These are phyloP conservation scores for Malus sylvestris DNA, from an alignment of 306 rosid species.

Conservation along the genomic window DNA sequence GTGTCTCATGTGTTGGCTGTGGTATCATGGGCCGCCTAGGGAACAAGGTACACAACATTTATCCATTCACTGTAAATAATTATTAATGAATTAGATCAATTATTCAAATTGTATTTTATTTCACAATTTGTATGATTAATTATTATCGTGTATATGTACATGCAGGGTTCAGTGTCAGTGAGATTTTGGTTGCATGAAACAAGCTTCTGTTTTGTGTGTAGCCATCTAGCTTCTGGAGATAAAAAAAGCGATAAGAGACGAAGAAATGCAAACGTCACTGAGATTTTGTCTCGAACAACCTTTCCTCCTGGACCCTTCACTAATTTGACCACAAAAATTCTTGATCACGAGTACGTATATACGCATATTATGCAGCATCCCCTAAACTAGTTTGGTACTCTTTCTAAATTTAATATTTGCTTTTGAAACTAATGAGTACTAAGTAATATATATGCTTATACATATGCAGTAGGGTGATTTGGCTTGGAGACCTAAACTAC, in stretches of 20 bases:
- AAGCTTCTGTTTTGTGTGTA: constrained; percentile 60
- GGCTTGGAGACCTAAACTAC: constrained; percentile 66
- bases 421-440: not conserved
- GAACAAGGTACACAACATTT: constrained; percentile 41
- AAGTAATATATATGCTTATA: not conserved
- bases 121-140: not conserved
- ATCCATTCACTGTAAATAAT: not conserved
- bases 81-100: not conserved
- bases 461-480: constrained; percentile 42
- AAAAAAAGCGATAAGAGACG: constrained; percentile 41
- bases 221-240: constrained; percentile 67
- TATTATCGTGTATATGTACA: not conserved
- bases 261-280: constrained; percentile 50
- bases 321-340: constrained; percentile 30
- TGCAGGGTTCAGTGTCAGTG: constrained; percentile 63
- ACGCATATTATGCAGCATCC: not conserved
- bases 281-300: constrained; percentile 42
- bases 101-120: not conserved
- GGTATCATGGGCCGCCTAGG: constrained; percentile 61
- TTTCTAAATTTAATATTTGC: not conserved
- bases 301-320: constrained; percentile 39
- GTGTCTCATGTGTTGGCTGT: constrained; percentile 56
- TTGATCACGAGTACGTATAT: not conserved
- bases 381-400: too few relatives aligned
- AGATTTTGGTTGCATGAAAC: constrained; percentile 52